These are phyloP conservation scores for Cyclotella sp. DNA, from an alignment of 108 stramenopile genomes.

Conservation along the genomic window DNA sequence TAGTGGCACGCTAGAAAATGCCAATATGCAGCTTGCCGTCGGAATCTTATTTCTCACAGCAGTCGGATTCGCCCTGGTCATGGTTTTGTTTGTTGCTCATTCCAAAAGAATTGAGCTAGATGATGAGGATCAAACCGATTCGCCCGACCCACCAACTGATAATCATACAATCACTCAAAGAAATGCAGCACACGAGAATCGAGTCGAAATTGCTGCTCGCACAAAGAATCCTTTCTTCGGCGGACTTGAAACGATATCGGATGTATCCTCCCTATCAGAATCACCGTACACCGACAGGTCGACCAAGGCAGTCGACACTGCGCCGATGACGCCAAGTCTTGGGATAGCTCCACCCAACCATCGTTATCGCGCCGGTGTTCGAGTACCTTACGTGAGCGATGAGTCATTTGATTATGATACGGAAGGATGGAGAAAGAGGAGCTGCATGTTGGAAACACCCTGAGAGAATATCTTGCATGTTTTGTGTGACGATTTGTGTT, in stretches of 20 bases:
- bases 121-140: conserved; percentile 1
- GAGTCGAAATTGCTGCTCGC: not conserved
- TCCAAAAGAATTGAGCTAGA: conserved; percentile 2
- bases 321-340: conserved; percentile 5
- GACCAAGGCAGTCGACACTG: not conserved
- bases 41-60: conserved; percentile 1
- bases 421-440: conserved; percentile 16
- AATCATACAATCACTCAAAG: not conserved
- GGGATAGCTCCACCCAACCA: conserved; percentile 23
- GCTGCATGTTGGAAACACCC: conserved; percentile 20
- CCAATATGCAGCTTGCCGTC: conserved; percentile 8
- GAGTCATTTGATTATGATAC: not conserved
- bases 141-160: not conserved
- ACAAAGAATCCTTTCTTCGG: not conserved
- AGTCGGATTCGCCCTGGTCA: not conserved
- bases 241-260: conserved; percentile 16
- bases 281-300: conserved; percentile 15
- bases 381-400: conserved; percentile 4
- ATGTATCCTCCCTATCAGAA: conserved; percentile 27
- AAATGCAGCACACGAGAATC: not conserved
- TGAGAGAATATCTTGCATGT: conserved; percentile 1
- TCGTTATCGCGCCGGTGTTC: conserved; percentile 9
- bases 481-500: too few species aligned
- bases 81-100: conserved; percentile 14
- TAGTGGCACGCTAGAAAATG: not conserved